Conservation (phyloP, 768 basidiomycete genomes). For the Pisolithus tinctorius region DNA sequence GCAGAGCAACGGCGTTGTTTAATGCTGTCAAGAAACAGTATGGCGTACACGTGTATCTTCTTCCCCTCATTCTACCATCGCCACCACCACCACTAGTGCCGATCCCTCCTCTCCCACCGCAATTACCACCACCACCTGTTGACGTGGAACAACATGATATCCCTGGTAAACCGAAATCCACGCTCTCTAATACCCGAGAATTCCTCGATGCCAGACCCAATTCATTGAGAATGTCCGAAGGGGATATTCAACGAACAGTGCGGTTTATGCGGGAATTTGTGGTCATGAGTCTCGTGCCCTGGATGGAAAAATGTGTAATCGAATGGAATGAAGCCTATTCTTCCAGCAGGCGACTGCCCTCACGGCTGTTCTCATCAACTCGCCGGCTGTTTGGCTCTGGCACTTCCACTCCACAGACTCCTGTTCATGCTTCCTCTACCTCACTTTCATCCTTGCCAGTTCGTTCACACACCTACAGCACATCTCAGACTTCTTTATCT, state of each 20-base stretch:
- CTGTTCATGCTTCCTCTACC: slow-evolving; percentile 34
- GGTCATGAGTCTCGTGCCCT: slow-evolving; percentile 84
- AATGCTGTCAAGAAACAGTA: slow-evolving; percentile 87
- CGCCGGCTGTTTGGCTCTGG: slow-evolving; percentile 74
- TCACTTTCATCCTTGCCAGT: slow-evolving; percentile 27
- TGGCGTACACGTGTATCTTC: slow-evolving; percentile 69
- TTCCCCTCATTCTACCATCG: slow-evolving; percentile 54
- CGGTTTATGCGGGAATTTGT: slow-evolving; percentile 84
- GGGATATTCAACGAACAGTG: slow-evolving; percentile 68
- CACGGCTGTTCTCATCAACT: slow-evolving; percentile 80
- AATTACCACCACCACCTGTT: slow-evolving; percentile 47
- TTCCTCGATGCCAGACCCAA: slow-evolving; percentile 12
- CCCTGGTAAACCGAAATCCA: neutral
- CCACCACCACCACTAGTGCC: slow-evolving; percentile 62
- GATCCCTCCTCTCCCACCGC: slow-evolving; percentile 58
- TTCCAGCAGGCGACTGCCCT: slow-evolving; percentile 73
- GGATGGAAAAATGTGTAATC: slow-evolving; percentile 92
- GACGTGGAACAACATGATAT: slow-evolving; percentile 19
- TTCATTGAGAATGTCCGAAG: slow-evolving; percentile 50
- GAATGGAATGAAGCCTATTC: slow-evolving; percentile 92
- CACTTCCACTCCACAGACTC: slow-evolving; percentile 39
- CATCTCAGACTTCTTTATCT: slow-evolving; percentile 25
- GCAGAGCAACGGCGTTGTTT: slow-evolving; percentile 68
- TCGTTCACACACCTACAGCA: slow-evolving; percentile 33
- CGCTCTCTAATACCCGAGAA: neutral